Percentiles rank a stretch among this genome's conserved stretches.
These are phyloP conservation scores for Polytrichum commune DNA, from an alignment of 225 moss, liverwort and hornwort genomes.

Conservation along the genomic window DNA sequence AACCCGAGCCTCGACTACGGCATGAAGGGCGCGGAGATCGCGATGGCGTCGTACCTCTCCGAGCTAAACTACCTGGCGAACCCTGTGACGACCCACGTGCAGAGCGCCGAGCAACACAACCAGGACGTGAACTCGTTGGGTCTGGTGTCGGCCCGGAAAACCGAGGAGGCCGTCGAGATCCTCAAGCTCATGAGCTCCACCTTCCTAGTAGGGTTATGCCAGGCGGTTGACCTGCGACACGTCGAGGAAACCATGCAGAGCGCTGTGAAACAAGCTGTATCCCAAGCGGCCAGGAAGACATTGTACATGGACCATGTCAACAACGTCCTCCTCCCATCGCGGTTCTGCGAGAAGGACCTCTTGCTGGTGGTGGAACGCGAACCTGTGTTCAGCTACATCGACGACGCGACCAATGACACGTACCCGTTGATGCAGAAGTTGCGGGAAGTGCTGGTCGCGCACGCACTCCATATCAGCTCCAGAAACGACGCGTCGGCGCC, in stretches of 20 bases:
- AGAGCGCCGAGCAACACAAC: conserved; percentile 8
- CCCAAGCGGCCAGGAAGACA: background rate
- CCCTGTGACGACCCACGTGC: conserved; percentile 10
- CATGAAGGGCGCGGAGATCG: conserved; percentile 10
- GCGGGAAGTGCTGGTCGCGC: conserved; percentile 8
- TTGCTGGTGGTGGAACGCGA: conserved; percentile 21
- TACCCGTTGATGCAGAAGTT: conserved; percentile 29
- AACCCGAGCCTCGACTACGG: conserved; percentile 9
- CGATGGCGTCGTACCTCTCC: conserved; percentile 5
- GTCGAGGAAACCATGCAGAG: conserved; percentile 5
- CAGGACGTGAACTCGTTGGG: conserved; percentile 13
- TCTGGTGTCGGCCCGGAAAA: conserved; percentile 2
- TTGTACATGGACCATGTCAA: background rate
- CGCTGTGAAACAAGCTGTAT: conserved; percentile 1
- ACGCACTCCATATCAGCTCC: conserved; percentile 4
- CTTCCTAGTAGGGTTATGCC: conserved; percentile 4
- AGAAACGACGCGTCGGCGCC: background rate
- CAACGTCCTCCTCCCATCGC: conserved; percentile 3
- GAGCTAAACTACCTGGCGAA: conserved; percentile 9
- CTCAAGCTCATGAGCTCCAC: conserved; percentile 15
- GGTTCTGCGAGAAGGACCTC: conserved; percentile 27
- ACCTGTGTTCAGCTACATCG: conserved; percentile 24
- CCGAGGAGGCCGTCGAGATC: conserved; percentile 8
- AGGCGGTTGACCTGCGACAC: background rate
- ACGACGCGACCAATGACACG: conserved; percentile 13